Conservation (phyloP, 1,284 basidiomycete genomes). For the Testicularia cyperi region DNA sequence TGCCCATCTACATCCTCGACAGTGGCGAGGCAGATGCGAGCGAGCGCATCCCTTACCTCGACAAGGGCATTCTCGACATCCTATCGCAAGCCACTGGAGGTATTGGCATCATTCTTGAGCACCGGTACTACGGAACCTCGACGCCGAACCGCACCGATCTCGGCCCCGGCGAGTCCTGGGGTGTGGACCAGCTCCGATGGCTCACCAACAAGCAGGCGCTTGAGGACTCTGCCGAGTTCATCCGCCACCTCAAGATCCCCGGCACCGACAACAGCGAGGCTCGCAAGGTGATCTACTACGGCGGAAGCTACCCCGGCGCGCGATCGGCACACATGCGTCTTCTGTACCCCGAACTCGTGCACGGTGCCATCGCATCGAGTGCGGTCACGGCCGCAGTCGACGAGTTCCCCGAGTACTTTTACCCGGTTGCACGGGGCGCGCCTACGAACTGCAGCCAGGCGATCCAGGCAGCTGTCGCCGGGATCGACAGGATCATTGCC, state of each 20-base stretch:
- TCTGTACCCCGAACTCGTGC: slow-evolving; percentile 82
- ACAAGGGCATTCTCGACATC: slow-evolving; percentile 76
- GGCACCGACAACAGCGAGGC: slow-evolving; percentile 69
- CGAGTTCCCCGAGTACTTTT: slow-evolving; percentile 70
- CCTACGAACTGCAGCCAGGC: slow-evolving; percentile 72
- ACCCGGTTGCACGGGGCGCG: slow-evolving; percentile 76
- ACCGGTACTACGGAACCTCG: slow-evolving; percentile 68
- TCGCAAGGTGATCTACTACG: slow-evolving; percentile 83
- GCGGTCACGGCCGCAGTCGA: slow-evolving; percentile 56
- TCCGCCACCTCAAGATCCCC: slow-evolving; percentile 73
- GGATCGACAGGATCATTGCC: slow-evolving; percentile 48
- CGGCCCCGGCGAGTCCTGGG: slow-evolving; percentile 62
- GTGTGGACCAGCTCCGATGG: slow-evolving; percentile 68
- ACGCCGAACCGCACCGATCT: slow-evolving; percentile 77
- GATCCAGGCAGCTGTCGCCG: slow-evolving; percentile 65
- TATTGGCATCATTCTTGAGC: slow-evolving; percentile 78
- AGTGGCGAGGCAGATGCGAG: slow-evolving; percentile 58
- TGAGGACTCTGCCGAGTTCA: slow-evolving; percentile 90
- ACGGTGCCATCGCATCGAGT: slow-evolving; percentile 80
- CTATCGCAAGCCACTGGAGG: slow-evolving; percentile 80
- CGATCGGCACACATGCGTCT: slow-evolving; percentile 87
- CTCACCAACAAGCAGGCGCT: slow-evolving; percentile 84
- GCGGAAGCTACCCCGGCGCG: slow-evolving; percentile 81
- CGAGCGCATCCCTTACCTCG: slow-evolving; percentile 50
- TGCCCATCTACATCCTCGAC: slow-evolving; percentile 59